Evolutionary conservation across 1,284 basidiomycete genomes (phyloP), one percentile per base, ranked within the genome.

Genomic region (Tranzscheliella williamsii): DNA sequence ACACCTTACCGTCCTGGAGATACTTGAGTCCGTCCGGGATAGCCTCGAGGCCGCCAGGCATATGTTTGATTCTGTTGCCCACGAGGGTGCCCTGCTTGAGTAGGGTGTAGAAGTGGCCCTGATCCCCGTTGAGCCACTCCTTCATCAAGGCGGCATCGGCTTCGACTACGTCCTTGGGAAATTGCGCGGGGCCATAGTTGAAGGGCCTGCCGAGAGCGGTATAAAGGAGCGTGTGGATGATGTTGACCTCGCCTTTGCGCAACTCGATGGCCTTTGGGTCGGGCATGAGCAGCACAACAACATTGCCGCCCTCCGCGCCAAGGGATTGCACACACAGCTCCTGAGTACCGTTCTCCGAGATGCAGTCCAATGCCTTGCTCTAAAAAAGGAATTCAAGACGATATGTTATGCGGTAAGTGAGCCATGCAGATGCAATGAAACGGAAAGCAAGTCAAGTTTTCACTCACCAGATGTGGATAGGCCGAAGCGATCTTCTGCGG

Each of bases 331-430:
- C 69, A 20, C 48, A 58, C 12, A 70, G 55, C 37, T 51, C 50
- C 42, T 68, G 64, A 16, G 72, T 73, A 9, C 73, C 73, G 21
- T 70, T 50, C 42, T 75, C 72, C 4, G 61, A 67, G 42, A 68
- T 69, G 44, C 70, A 73, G 42, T 76, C 74, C 21, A 73, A 58
- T 3, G 73, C 74, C 32, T 56, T 53, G 43, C 42, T 55, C 47
- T 57, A 36, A 11, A 29, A 29, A n/a, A n/a, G n/a, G n/a, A n/a
- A n/a, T n/a, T n/a, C n/a, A n/a, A n/a, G n/a, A n/a, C n/a, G n/a
- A n/a, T n/a, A n/a, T n/a, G n/a, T n/a, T n/a, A n/a, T n/a, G n/a
- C n/a, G n/a, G n/a, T n/a, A n/a, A n/a, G n/a, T n/a, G n/a, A n/a
- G n/a, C n/a, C n/a, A n/a, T n/a, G n/a, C n/a, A n/a, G n/a, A 29